Evolutionary conservation across 257 asterid species (phyloP), one percentile per base, ranked within the genome.

Genomic region (Orobanche coerulescens): DNA sequence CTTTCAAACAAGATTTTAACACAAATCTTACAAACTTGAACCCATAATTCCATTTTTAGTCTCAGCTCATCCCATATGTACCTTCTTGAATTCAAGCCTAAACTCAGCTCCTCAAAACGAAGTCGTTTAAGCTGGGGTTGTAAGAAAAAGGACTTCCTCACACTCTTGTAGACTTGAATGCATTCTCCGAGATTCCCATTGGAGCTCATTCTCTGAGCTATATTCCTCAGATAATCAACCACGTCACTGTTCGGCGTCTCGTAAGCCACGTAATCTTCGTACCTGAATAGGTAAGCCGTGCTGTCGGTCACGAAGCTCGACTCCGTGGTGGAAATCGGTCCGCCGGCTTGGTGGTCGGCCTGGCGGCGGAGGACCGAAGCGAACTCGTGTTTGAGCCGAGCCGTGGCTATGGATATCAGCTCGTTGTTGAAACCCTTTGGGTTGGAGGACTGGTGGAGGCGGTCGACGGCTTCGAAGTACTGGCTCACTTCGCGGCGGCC

Each of bases 371-470:
- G 30, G 14, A 77, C 79, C 3, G 71, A 48, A 15, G 15, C 57
- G 60, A 80, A 80, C 31, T 80, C 86, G 62, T n/a, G 23, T 28
- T 30, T 62, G 36, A 80, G 81, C 30, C 86, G 79, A n/a, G 61
- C 79, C 71, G 57, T 40, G 42, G 83, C 80, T 9, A 16, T 19
- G 44, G 77, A 20, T 1, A 68, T 14, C 4, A 77, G 73, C 48
- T 69, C 68, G 8, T 57, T 50, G 51, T 68, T 50, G 59, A 50
- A 33, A 8, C 71, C 52, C n/a, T 31, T 55, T 8, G 5, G 51
- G 1, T 13, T 5, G 12, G 74, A 48, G 0, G 53, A 33, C 6
- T 74, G 67, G 31, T 20, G 75, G 71, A 80, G 68, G 18, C 36
- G 58, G 65, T 61, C 77, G 43, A 80, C 64, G 46, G 86, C 81